Evolutionary conservation across 495 filamentous ascomycete genomes (phyloP), one percentile per base, ranked within the genome.

Genomic region (Xylaria telfairii): DNA sequence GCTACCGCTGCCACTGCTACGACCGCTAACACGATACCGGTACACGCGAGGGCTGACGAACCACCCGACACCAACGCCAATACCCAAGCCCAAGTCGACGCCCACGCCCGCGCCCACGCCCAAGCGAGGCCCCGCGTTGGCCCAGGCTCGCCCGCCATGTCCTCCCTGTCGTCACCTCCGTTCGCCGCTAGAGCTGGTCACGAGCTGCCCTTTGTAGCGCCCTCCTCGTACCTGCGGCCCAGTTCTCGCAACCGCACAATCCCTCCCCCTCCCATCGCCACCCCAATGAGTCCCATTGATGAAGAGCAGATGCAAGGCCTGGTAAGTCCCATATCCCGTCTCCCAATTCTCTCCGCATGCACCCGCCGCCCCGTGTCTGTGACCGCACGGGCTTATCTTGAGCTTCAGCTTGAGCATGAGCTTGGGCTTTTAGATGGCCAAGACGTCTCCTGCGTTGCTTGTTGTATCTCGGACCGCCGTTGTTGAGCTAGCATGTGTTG

Each of bases 221-320:
- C 93, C 75, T 91, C 92, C 68, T 93, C 92, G 59, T 97, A 94
- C 84, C 89, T 96, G 81, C 90, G 90, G 76, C 92, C 91, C 67
- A 86, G 87, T 79, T 80, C 85, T 75, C 81, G 72, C 72, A 82
- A 78, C 79, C 83, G 78, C 76, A 81, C 83, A 76, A 81, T 84
- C 17, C 71, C 73, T 59, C 68, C 65, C n/a, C 74, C 75, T 62
- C 70, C 69, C 76, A 77, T 87, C 71, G 81, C 86, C 66, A 86
- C 87, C 79, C 85, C 90, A 77, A 84, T 92, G 82, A 92, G 86
- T 83, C 87, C 90, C 72, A 85, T 97, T 72, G 95, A 98, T 81
- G 90, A 87, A 81, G 95, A 97, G 84, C 95, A 98, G 85, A 88
- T 91, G 83, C 91, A 95, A 81, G 95, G 92, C 77, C 87, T 98